Percentiles rank a stretch among this genome's conserved stretches.
Evolutionary conservation across 331 rosid species (phyloP).

Genomic region (Dryas integrifolia): DNA sequence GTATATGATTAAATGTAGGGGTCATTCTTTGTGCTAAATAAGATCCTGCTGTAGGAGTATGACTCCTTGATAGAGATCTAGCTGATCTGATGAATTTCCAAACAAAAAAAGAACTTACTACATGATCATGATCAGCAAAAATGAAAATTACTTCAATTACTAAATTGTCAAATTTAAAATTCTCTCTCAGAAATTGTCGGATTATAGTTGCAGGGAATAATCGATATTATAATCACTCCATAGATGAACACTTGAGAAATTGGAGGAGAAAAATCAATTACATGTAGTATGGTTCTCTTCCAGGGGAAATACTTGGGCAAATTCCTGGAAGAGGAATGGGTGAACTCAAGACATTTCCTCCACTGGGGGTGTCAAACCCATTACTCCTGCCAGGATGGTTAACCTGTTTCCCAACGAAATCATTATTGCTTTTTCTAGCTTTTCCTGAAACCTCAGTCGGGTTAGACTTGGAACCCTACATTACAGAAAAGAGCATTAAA

Average conservation of each 20-base stretch:
- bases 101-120: constrained; percentile 11
- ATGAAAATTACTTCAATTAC: neutral
- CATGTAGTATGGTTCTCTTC: constrained; percentile 65
- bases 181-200: neutral
- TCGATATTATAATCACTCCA: neutral
- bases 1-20: constrained; percentile 27
- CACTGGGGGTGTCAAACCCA: constrained; percentile 23
- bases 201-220: constrained; percentile 4
- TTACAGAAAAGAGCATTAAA: constrained; percentile 1
- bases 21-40: constrained; percentile 47
- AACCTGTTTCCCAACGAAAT: constrained; percentile 26
- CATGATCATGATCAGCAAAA: neutral
- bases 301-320: constrained; percentile 28
- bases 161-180: neutral
- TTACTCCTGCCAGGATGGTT: constrained; percentile 34
- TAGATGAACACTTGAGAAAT: neutral
- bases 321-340: constrained; percentile 55
- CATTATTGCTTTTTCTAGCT: constrained; percentile 23
- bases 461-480: constrained; percentile 29
- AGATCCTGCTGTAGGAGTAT: constrained; percentile 65
- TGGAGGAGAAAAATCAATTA: constrained; percentile 39
- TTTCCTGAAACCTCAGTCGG: constrained; percentile 37
- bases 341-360: constrained; percentile 35
- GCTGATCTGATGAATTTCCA: constrained; percentile 61
- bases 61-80: constrained; percentile 66